Evolutionary conservation across 495 filamentous ascomycete genomes (phyloP).

Genomic region (Penicillium mononematosum): DNA sequence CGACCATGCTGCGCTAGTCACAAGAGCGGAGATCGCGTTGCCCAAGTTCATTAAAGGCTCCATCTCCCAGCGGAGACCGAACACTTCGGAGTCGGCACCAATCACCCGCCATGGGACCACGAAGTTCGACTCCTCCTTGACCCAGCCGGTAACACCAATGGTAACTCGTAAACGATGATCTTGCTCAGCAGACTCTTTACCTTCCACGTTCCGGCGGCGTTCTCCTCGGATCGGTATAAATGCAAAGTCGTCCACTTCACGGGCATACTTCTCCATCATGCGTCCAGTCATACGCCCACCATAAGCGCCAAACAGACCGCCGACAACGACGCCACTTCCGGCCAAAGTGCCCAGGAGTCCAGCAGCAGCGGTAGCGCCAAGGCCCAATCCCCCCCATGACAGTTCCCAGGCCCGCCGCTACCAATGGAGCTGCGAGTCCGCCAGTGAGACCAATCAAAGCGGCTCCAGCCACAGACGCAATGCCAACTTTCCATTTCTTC

Average conservation of each 20-base stretch:
- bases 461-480: conserved; percentile 76
- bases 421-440: conserved; percentile 75
- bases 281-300: conserved; percentile 79
- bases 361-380: conserved; percentile 76
- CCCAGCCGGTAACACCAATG: conserved; percentile 80
- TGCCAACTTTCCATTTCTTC: conserved; percentile 76
- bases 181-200: conserved; percentile 46
- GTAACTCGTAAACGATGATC: conserved; percentile 75
- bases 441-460: conserved; percentile 80
- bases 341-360: conserved; percentile 77
- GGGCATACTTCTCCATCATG: conserved; percentile 84
- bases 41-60: conserved; percentile 76
- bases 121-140: conserved; percentile 68
- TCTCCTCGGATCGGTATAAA: conserved; percentile 69
- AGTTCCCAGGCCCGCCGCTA: conserved; percentile 78
- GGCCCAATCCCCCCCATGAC: conserved; percentile 75
- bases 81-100: conserved; percentile 68
- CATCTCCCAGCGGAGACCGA: conserved; percentile 81
- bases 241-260: conserved; percentile 84
- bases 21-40: conserved; percentile 66
- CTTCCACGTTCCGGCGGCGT: conserved; percentile 41
- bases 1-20: conserved; percentile 75
- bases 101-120: conserved; percentile 73
- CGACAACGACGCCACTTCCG: conserved; percentile 72
- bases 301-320: conserved; percentile 85